A percentile compares a stretch with the other conserved stretches of the same genome.
Conservation (phyloP, 2,329 filamentous ascomycete genomes). For the Curvularia hawaiiensis region DNA sequence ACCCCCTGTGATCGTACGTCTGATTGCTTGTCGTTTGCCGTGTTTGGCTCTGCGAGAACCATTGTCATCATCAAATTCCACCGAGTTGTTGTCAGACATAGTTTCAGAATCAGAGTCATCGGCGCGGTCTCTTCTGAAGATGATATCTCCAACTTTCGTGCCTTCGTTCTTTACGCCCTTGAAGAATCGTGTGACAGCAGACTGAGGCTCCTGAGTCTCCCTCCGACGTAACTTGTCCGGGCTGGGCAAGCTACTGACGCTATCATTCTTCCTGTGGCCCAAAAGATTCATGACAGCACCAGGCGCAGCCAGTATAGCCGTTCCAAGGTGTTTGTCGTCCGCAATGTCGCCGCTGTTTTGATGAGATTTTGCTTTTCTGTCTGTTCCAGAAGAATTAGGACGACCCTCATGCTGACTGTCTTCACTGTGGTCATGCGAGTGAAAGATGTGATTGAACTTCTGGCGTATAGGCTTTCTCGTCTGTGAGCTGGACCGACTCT, state of each 20-base stretch:
- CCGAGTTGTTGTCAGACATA: slow-evolving; percentile 52
- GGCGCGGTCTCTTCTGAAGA: slow-evolving; percentile 62
- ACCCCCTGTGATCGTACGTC: slow-evolving; percentile 34
- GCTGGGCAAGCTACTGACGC: slow-evolving; percentile 41
- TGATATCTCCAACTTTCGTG: slow-evolving; percentile 64
- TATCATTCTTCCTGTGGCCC: slow-evolving; percentile 46
- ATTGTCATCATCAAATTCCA: slow-evolving; percentile 39
- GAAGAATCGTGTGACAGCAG: slow-evolving; percentile 74
- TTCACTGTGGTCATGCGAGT: slow-evolving; percentile 45
- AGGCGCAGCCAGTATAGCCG: slow-evolving; percentile 39
- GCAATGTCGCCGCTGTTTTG: slow-evolving; percentile 41
- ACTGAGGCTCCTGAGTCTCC: slow-evolving; percentile 53
- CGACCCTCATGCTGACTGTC: slow-evolving; percentile 29
- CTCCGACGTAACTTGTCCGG: slow-evolving; percentile 35
- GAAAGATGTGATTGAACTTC: slow-evolving; percentile 50
- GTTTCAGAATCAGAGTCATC: slow-evolving; percentile 54
- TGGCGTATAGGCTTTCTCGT: slow-evolving; percentile 45
- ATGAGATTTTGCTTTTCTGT: slow-evolving; percentile 35
- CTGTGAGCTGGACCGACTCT: slow-evolving; percentile 39
- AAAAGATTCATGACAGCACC: slow-evolving; percentile 42
- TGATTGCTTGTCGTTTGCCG: slow-evolving; percentile 36
- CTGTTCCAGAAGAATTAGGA: slow-evolving; percentile 23
- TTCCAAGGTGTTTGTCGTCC: slow-evolving; percentile 37
- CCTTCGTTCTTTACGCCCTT: slow-evolving; percentile 74
- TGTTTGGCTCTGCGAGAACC: slow-evolving; percentile 17